These are phyloP conservation scores for Cordyceps cicadae DNA, from an alignment of 2,329 filamentous ascomycete genomes.

Conservation along the genomic window DNA sequence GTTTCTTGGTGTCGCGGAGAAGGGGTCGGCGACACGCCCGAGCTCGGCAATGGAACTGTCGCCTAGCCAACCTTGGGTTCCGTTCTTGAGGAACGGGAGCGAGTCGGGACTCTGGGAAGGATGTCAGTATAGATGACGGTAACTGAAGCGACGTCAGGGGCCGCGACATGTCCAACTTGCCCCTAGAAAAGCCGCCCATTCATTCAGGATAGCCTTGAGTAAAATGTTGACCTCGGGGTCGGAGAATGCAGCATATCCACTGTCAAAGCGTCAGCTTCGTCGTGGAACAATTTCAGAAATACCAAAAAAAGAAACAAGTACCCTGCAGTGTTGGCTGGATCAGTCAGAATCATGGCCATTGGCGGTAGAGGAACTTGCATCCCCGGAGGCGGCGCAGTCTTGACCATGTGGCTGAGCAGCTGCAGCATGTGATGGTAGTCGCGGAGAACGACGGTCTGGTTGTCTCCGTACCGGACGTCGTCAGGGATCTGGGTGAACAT, in stretches of 20 bases:
- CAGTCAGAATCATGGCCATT: conserved; percentile 22
- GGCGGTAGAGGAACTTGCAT: background rate
- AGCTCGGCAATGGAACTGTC: conserved; percentile 38
- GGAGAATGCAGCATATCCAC: conserved; percentile 1
- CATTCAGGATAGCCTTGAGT: conserved; percentile 5
- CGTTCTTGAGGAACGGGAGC: conserved; percentile 36
- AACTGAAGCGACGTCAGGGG: too few species aligned
- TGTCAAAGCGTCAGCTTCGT: background rate
- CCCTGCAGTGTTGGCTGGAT: conserved; percentile 46
- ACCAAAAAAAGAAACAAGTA: conserved; percentile 12
- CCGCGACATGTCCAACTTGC: background rate
- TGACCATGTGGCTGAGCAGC: conserved; percentile 5
- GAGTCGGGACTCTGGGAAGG: conserved; percentile 38
- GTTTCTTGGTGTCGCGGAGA: conserved; percentile 30
- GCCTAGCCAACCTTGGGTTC: conserved; percentile 48
- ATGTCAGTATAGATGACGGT: background rate
- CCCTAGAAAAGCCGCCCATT: conserved; percentile 2
- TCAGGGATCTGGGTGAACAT: background rate
- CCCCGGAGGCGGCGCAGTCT: conserved; percentile 27
- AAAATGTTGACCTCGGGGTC: conserved; percentile 1
- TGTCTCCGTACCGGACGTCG: background rate
- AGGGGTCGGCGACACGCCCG: conserved; percentile 43
- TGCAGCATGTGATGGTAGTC: conserved; percentile 4
- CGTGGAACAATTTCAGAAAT: too few species aligned
- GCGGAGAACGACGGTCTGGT: background rate